Base-by-base conservation (phyloP, 176 grass and related monocot genomes). In the Oryza longistaminata region DNA sequence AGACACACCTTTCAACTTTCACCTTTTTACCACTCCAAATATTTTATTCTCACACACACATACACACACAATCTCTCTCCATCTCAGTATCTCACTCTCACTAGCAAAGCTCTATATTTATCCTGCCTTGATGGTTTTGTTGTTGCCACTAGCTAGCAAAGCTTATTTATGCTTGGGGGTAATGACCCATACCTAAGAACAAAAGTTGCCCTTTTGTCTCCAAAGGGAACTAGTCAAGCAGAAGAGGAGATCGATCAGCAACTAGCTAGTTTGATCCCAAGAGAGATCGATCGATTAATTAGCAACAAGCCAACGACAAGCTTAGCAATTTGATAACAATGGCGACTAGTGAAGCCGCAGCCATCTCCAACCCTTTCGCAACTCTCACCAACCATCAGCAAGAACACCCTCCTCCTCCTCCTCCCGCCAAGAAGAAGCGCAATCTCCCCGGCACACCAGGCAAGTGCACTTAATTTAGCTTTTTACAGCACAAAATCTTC, bases 401-500 rank as follows among this genome's bases (percentile, higher is more conserved):
- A 68, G 79, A 90, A 19, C 80, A 67, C 76, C 81, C 64, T 55
- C 78, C 33, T 42, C 85, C 25, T 48, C 87, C 91, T 80, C 87
- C 77, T 22, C 87, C 87, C 14, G 35, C 77, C 17, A 98, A 98
- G 93, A 98, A 95, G 96, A 98, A 98, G 89, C 73, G 96, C 79
- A 98, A 81, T 74, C 96, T 98, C 48, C 96, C 96, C 46, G 96
- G 96, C n/a, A 98, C 93, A 75, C 96, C 96, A 95, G 95, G 95
- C 80, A 93, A 92, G 89, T 25, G 29, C 29, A 58, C 21, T 17
- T 58, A n/a, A n/a, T n/a, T n/a, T n/a, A n/a, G n/a, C n/a, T n/a
- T n/a, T n/a, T n/a, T n/a, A n/a, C n/a, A n/a, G n/a, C n/a, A n/a
- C n/a, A n/a, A 3, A 34, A 34, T 35, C 8, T 62, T 31, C 0